Base-by-base conservation (phyloP, 1,284 basidiomycete species). In the Farysia itapuensis region DNA sequence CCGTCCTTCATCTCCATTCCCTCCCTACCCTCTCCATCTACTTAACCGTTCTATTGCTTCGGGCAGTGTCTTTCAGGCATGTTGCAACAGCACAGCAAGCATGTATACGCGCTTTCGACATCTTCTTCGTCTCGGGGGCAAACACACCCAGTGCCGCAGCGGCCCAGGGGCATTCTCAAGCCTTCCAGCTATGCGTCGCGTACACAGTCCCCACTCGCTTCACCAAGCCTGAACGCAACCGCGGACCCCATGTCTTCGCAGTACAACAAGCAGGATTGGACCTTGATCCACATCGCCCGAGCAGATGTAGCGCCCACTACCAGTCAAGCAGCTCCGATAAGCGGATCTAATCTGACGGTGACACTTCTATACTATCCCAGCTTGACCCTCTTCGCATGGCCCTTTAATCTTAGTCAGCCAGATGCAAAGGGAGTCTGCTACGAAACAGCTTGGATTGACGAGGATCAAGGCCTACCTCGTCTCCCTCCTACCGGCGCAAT, bases 341-440 rank as follows among this genome's bases (percentile, higher is more conserved):
- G 14, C n/a, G 26, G 20, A 15, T 32, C 28, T 9, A 43, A 47
- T 25, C 28, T 58, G 6, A 58, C 48, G 2, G 39, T 58, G 13
- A 58, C 54, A 1, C 11, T 58, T 26, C 29, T 58, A 14, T 58
- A 58, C 38, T 22, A 19, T 13, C 40, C 54, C 14, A 51, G 43
- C 11, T 39, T 47, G 23, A 58, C 54, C 23, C 37, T 58, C 4
- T 52, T 43, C 37, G 54, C 54, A 7, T 58, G 54, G 54, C 54
- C 54, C 0, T 58, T 58, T 41, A 58, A 52, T 21, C 31, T 58
- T 1, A 43, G 48, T 5, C 39, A 25, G 11, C 54, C 54, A 1
- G 38, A 31, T 15, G 43, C 54, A 12, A 58, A 48, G 7, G 54
- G 54, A 2, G 40, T 58, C 18, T 58, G 48, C 24, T 58, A 51